phyloP scores from a whole-genome alignment of 257 asterid genomes.

The Echites panduratus region DNA sequence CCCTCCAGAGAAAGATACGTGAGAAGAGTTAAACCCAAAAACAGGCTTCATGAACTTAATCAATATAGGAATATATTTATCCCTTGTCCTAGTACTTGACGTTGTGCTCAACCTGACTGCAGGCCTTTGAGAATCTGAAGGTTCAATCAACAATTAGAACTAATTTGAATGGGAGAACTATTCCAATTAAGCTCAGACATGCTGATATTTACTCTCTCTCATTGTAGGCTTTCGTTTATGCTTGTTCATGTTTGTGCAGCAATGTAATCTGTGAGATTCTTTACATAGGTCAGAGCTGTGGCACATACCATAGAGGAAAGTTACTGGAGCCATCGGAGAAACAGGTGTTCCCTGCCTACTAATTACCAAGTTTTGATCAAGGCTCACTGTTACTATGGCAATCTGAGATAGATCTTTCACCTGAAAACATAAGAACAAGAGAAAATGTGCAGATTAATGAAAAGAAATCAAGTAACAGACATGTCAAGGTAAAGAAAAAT shows the following conservation, averaged over 20 bases:
- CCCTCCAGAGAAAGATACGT: conserved; percentile 61
- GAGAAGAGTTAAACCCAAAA: conserved; percentile 70
- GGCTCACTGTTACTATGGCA: conserved; percentile 65
- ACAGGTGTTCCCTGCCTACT: conserved; percentile 77
- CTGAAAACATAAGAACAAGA: conserved; percentile 28
- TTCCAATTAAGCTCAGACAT: background rate
- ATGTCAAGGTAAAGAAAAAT: background rate
- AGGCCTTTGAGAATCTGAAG: conserved; percentile 73
- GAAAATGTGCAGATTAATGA: background rate
- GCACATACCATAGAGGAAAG: conserved; percentile 79
- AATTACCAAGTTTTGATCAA: conserved; percentile 48
- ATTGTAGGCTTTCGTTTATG: no score
- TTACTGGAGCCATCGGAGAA: conserved; percentile 66
- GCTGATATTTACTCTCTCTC: no score
- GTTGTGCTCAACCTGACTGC: conserved; percentile 68
- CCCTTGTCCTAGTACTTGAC: conserved; percentile 51
- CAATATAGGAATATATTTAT: conserved; percentile 45
- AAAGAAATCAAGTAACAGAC: background rate
- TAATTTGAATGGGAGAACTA: background rate
- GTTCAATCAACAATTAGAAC: conserved; percentile 13
- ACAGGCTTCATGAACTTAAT: conserved; percentile 80
- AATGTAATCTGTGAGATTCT: background rate
- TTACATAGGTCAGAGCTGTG: background rate
- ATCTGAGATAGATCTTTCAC: conserved; percentile 44
- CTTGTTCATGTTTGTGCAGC: no score